Base-by-base conservation (phyloP, 2,329 filamentous ascomycete species). In the Penicillium sclerotiorum region DNA sequence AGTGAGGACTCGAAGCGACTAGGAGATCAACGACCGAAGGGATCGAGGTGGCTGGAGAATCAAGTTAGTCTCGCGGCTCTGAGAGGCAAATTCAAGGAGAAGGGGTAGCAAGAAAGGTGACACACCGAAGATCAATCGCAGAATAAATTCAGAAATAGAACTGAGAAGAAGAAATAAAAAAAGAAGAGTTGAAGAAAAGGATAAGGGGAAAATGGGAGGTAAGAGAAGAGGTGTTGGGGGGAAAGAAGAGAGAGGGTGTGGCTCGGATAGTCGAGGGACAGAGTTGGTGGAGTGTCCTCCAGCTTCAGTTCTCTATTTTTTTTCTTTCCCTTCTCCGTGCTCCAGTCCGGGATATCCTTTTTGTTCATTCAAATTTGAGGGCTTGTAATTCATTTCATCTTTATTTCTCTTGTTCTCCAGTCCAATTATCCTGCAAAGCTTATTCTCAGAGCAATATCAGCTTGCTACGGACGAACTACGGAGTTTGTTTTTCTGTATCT, bases 21-120 rank as follows among this genome's bases (percentile, higher is more conserved):
- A 30, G 38, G 57, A 62, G 58, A 59, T 58, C 45, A 56, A 64
- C 63, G 65, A 59, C 62, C 67, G 66, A 67, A 68, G 67, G 66
- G 61, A 65, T 63, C 55, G 57, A 66, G 62, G 63, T 67, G 65
- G 65, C 65, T 68, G 67, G 67, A 69, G 58, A 50, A 35, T 15
- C 23, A 25, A 36, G 47, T 62, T 62, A 61, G 64, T 62, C 57
- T 62, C 61, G 59, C 61, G 60, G 48, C 50, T 49, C 55, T 52
- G 51, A 47, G 25, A 47, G 33, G 30, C 33, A 9, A 42, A 40
- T 8, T n/a, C 25, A 33, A 27, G 49, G 35, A 33, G 30, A 42
- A 47, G 39, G 23, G 47, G 53, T 47, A 63, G 58, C 61, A 39
- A 50, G 23, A 22, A 12, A 20, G 9, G 18, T n/a, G 36, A 18